Evolutionary conservation across 1,284 basidiomycete species (phyloP).

Genomic region (Macrocybe sp.): DNA sequence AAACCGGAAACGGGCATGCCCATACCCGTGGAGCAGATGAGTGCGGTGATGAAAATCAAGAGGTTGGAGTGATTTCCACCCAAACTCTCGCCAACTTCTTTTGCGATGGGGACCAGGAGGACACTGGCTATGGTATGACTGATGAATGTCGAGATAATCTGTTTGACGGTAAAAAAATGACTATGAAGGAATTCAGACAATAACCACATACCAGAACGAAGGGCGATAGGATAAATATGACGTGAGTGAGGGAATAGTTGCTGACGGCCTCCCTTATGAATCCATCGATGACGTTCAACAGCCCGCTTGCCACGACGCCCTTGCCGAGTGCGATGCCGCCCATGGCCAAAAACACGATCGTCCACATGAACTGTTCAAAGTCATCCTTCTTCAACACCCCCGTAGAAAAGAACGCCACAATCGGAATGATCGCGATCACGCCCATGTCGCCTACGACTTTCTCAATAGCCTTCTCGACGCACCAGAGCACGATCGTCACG

Average conservation of each 20-base stretch:
- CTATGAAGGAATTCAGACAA: conserved; percentile 17
- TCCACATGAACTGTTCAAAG: conserved; percentile 93
- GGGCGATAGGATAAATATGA: conserved; percentile 80
- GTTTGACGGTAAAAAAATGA: conserved; percentile 6
- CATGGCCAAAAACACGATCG: conserved; percentile 96
- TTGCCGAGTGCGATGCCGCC: conserved; percentile 96
- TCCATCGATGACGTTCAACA: conserved; percentile 75
- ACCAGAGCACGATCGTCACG: conserved; percentile 91
- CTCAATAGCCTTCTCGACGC: conserved; percentile 82
- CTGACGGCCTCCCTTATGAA: conserved; percentile 68
- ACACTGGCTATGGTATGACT: conserved; percentile 97
- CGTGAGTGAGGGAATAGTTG: conserved; percentile 72
- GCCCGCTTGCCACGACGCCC: conserved; percentile 87
- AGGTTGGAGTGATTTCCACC: conserved; percentile 68
- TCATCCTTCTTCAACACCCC: conserved; percentile 96
- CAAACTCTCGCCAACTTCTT: conserved; percentile 81
- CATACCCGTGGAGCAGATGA: conserved; percentile 96
- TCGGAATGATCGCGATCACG: conserved; percentile 90
- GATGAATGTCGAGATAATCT: conserved; percentile 87
- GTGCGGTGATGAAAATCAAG: conserved; percentile 87
- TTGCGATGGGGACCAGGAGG: conserved; percentile 92
- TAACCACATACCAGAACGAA: conserved; percentile 74
- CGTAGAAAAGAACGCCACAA: conserved; percentile 93
- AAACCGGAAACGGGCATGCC: conserved; percentile 98
- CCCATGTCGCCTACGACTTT: conserved; percentile 92